phyloP scores from a whole-genome alignment of 2,329 filamentous ascomycete species.

The Sclerotinia glacialis region DNA sequence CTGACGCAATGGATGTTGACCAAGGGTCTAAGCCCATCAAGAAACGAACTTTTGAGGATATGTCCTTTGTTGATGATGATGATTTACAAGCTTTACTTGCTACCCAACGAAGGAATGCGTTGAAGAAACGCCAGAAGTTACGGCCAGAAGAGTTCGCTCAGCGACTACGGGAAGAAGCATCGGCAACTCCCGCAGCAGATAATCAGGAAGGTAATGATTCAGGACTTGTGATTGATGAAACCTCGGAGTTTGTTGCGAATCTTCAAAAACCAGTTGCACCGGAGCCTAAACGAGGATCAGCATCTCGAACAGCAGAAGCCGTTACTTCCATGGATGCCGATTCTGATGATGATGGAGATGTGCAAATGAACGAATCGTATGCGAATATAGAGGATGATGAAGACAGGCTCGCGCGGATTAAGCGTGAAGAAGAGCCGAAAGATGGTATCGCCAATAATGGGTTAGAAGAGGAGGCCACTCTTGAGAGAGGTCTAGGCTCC shows the following conservation, averaged over 20 bases:
- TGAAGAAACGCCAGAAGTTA: slow-evolving; percentile 88
- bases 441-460: slow-evolving; percentile 63
- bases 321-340: slow-evolving; percentile 48
- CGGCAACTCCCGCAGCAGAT: slow-evolving; percentile 56
- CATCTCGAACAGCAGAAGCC: slow-evolving; percentile 41
- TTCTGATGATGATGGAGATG: slow-evolving; percentile 43
- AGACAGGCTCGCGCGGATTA: slow-evolving; percentile 48
- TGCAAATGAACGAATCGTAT: slow-evolving; percentile 40
- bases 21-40: slow-evolving; percentile 48
- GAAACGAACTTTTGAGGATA: slow-evolving; percentile 64
- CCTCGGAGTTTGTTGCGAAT: slow-evolving; percentile 88
- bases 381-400: slow-evolving; percentile 45
- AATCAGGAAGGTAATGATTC: slow-evolving; percentile 51
- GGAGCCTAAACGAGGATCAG: slow-evolving; percentile 46
- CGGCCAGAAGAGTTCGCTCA: slow-evolving; percentile 84
- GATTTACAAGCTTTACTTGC: slow-evolving; percentile 85
- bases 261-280: slow-evolving; percentile 64
- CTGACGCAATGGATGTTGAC: slow-evolving; percentile 74
- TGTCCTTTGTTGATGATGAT: slow-evolving; percentile 82
- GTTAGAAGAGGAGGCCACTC: slow-evolving; percentile 79
- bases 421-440: slow-evolving; percentile 48
- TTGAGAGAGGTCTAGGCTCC: slow-evolving; percentile 76
- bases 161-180: slow-evolving; percentile 65
- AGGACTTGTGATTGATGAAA: slow-evolving; percentile 91
- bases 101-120: slow-evolving; percentile 73